phyloP scores from a whole-genome alignment of 2,329 filamentous ascomycete genomes.

The Penicillium sp. region DNA sequence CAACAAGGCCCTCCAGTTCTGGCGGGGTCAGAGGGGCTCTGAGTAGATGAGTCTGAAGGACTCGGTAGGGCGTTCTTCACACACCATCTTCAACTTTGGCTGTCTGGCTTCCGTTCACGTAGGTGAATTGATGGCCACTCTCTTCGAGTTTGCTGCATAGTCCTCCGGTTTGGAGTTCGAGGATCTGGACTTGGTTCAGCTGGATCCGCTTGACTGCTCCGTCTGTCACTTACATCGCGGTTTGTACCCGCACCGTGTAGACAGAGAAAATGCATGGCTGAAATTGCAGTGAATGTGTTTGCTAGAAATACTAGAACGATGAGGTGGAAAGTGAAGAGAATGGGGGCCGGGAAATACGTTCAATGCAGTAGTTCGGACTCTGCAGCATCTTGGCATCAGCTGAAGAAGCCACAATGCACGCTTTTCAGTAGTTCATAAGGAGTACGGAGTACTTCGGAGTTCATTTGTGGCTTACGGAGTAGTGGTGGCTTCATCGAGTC shows the following conservation, averaged over 20 bases:
- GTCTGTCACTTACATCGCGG: conserved; percentile 25
- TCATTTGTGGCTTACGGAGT: too few relatives aligned
- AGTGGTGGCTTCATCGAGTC: too few relatives aligned
- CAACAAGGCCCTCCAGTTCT: conserved; percentile 34
- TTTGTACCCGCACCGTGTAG: conserved; percentile 35
- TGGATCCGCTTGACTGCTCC: background rate
- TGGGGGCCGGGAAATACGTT: background rate
- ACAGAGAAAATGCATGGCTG: conserved; percentile 35
- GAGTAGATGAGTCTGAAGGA: too few relatives aligned
- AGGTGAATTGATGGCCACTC: conserved; percentile 32
- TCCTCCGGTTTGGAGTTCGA: conserved; percentile 37
- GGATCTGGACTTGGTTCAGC: conserved; percentile 24
- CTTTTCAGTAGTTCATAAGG: too few relatives aligned
- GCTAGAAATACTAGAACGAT: background rate
- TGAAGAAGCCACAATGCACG: too few relatives aligned
- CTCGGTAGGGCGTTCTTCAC: background rate
- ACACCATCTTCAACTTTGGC: conserved; percentile 31
- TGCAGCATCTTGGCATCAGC: background rate
- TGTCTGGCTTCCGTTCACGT: conserved; percentile 29
- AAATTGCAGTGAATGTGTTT: background rate
- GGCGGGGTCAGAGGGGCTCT: background rate
- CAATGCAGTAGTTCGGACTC: background rate
- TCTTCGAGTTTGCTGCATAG: conserved; percentile 27
- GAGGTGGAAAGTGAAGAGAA: background rate
- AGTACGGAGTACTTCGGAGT: too few relatives aligned